Evolutionary conservation across 2,329 filamentous ascomycete species (phyloP), one percentile per base, ranked within the genome.

Genomic region (Zasmidium cellare): DNA sequence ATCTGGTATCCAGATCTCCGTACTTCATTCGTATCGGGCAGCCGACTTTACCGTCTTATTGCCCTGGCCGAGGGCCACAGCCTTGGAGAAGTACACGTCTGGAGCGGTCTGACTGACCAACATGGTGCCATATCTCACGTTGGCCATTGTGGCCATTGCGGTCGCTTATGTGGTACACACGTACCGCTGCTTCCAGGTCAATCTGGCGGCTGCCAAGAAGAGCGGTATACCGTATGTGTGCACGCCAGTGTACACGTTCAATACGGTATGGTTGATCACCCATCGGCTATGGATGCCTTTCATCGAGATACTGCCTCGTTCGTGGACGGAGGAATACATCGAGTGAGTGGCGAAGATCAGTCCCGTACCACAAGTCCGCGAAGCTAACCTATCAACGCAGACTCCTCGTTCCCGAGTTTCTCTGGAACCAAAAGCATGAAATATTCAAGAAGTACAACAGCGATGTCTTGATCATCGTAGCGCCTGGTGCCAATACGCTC

Each of bases 391-490:
- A 19, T 16, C 19, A 9, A 41, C 22, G 25, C 62, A 85, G 84
- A 46, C 74, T 83, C 63, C 68, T 88, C 62, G 69, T 77, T n/a
- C 82, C 82, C 1, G 84, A 89, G 65, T 89, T 84, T 80, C 70
- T 78, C 7, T 89, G 83, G 74, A 71, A 72, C n/a, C 71, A 78
- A 12, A 80, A 82, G 24, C 82, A 86, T 65, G 76, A 79, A 19
- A 77, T 83, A 16, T 91, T 87, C 67, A 76, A 81, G 24, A 76
- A 80, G 16, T 68, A 85, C 9, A 86, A 84, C 46, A 71, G 69
- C 56, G 87, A 91, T 64, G 79, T 82, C 12, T 87, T 90, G 65
- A 64, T 91, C 7, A 66, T 85, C n/a, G 87, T 87, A 7, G 81
- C 84, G 0, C 86, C 88, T 0, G 76, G 76, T 7, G 71, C 70